Evolutionary conservation across 1,284 basidiomycete species (phyloP).

Genomic region (Tylopilus orsonianus): DNA sequence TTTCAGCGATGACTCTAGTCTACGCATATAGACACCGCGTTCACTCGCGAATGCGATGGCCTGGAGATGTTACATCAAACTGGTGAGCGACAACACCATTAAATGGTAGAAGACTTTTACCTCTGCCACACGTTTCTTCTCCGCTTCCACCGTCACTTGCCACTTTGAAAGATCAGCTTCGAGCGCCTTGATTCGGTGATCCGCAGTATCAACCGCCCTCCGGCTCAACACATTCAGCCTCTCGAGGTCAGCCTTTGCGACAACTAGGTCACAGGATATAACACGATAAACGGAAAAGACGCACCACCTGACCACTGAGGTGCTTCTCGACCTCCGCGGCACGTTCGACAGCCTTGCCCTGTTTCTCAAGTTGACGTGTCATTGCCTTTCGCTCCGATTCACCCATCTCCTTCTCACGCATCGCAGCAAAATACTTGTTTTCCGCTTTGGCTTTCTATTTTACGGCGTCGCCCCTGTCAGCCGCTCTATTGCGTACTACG

Average conservation of each 20-base stretch:
- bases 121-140: slow-evolving; percentile 38
- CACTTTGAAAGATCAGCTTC: slow-evolving; percentile 34
- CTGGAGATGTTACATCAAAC: slow-evolving; percentile 12
- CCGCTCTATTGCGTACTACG: neutral
- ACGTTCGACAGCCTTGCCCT: slow-evolving; percentile 74
- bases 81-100: slow-evolving; percentile 8
- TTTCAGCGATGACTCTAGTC: slow-evolving; percentile 23
- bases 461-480: neutral
- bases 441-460: slow-evolving; percentile 88
- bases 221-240: slow-evolving; percentile 46
- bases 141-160: slow-evolving; percentile 37
- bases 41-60: slow-evolving; percentile 28
- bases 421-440: slow-evolving; percentile 91
- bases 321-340: slow-evolving; percentile 67
- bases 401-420: slow-evolving; percentile 86
- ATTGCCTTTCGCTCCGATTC: slow-evolving; percentile 77
- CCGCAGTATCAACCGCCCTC: slow-evolving; percentile 42
- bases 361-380: slow-evolving; percentile 70
- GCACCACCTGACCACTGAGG: slow-evolving; percentile 58
- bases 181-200: slow-evolving; percentile 37
- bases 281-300: slow-evolving; percentile 8
- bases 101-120: slow-evolving; percentile 24
- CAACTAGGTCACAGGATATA: neutral
- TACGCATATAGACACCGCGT: slow-evolving; percentile 28
- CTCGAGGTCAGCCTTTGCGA: slow-evolving; percentile 47